These are phyloP conservation scores for Creolimax fragrantissima DNA, from an alignment of 78 protist genomes.

Conservation along the genomic window DNA sequence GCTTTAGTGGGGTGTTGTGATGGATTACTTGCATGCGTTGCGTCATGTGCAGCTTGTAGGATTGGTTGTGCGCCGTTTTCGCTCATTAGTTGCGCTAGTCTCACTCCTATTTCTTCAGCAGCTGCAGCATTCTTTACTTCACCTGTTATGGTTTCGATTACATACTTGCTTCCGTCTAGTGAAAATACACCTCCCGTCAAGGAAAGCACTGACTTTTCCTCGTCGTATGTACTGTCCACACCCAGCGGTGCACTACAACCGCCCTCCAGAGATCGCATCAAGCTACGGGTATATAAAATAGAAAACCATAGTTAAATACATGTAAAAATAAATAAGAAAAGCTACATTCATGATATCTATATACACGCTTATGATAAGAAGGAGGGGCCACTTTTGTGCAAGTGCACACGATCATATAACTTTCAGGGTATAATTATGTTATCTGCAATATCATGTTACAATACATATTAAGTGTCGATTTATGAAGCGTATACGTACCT, in stretches of 20 bases:
- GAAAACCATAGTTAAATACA: too few relatives aligned
- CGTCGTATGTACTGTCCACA: not conserved
- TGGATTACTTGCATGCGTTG: not conserved
- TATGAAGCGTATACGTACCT: too few relatives aligned
- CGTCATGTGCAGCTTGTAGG: not conserved
- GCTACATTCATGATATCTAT: too few relatives aligned
- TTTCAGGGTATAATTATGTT: too few relatives aligned
- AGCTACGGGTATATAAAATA: too few relatives aligned
- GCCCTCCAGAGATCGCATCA: slow-evolving; percentile 41
- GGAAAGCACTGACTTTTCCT: not conserved
- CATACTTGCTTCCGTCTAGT: slow-evolving; percentile 2
- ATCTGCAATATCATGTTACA: too few relatives aligned
- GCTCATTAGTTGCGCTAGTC: not conserved
- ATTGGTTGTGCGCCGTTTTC: not conserved
- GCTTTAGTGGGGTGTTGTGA: not conserved
- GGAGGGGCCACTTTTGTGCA: too few relatives aligned
- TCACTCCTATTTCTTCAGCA: not conserved
- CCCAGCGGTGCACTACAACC: slow-evolving; percentile 51
- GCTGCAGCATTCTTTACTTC: not conserved
- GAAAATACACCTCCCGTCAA: not conserved
- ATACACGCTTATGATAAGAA: too few relatives aligned
- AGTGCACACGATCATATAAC: not conserved
- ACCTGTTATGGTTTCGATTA: not conserved
- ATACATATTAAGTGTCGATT: too few relatives aligned
- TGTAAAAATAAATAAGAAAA: too few relatives aligned